Conservation (phyloP, 164 flowering plant genomes). For the Magnolia sinica region DNA sequence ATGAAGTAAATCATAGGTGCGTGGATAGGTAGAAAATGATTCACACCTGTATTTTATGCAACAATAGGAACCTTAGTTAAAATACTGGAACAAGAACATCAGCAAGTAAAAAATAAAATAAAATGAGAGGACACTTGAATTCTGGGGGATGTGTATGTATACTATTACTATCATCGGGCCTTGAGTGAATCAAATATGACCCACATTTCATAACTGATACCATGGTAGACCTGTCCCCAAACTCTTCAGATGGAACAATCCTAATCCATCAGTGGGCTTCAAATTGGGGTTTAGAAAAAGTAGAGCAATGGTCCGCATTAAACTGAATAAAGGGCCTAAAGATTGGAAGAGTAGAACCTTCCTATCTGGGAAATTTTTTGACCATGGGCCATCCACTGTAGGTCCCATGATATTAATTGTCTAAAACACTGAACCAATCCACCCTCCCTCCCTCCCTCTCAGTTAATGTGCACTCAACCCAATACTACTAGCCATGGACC, state of each 20-base stretch:
- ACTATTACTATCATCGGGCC: too few relatives aligned
- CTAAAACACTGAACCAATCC: too few relatives aligned
- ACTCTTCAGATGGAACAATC: neutral
- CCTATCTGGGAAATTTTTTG: too few relatives aligned
- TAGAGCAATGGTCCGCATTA: too few relatives aligned
- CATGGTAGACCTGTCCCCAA: neutral
- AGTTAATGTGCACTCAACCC: too few relatives aligned
- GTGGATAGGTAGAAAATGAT: constrained; percentile 87
- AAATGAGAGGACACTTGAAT: neutral
- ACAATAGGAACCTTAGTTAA: neutral
- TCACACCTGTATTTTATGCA: constrained; percentile 57
- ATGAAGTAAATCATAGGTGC: constrained; percentile 90
- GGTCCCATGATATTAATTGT: too few relatives aligned
- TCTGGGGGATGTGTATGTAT: neutral
- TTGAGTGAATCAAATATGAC: neutral
- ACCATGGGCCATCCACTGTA: too few relatives aligned
- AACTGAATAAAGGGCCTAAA: too few relatives aligned
- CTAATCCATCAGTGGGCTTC: neutral
- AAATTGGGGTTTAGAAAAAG: neutral
- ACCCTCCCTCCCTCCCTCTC: too few relatives aligned
- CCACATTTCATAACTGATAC: neutral
- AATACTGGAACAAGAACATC: neutral
- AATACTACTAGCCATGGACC: too few relatives aligned
- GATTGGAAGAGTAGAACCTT: too few relatives aligned
- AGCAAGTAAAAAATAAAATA: neutral